Evolutionary conservation across 352 stramenopile species (phyloP).

Genomic region (Pythium oligandrum): DNA sequence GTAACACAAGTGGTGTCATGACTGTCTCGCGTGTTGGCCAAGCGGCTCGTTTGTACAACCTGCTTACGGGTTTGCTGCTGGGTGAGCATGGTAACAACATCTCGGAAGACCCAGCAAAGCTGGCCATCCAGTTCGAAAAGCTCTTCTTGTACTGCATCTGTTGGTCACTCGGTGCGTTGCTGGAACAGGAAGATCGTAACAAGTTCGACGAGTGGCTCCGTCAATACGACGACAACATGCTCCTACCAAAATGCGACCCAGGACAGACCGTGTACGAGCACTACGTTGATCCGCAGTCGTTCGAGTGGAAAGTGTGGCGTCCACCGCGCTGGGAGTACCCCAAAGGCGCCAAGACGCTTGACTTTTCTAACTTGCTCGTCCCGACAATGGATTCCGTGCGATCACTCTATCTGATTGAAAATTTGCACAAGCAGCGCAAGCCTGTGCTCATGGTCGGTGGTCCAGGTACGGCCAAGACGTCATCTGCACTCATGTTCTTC

Average conservation of each 20-base stretch:
- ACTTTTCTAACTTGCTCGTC: constrained; percentile 98
- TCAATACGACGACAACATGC: constrained; percentile 85
- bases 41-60: constrained; percentile 71
- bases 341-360: constrained; percentile 88
- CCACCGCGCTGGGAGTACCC: constrained; percentile 96
- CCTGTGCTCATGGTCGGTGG: constrained; percentile 95
- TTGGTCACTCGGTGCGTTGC: constrained; percentile 94
- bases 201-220: constrained; percentile 97
- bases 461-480: constrained; percentile 97
- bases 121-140: constrained; percentile 90
- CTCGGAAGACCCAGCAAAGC: constrained; percentile 58
- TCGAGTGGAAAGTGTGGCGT: constrained; percentile 94
- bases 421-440: constrained; percentile 92
- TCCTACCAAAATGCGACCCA: constrained; percentile 90
- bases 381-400: constrained; percentile 98
- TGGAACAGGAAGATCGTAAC: constrained; percentile 94
- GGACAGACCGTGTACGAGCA: constrained; percentile 93
- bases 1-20: constrained; percentile 94
- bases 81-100: constrained; percentile 67
- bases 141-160: constrained; percentile 96
- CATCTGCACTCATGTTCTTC: constrained; percentile 97
- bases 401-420: constrained; percentile 90
- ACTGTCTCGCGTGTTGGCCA: constrained; percentile 89
- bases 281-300: constrained; percentile 88
- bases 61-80: constrained; percentile 91